These are phyloP conservation scores for Trichosporon faecale DNA, from an alignment of 1,284 basidiomycete genomes.

Conservation along the genomic window DNA sequence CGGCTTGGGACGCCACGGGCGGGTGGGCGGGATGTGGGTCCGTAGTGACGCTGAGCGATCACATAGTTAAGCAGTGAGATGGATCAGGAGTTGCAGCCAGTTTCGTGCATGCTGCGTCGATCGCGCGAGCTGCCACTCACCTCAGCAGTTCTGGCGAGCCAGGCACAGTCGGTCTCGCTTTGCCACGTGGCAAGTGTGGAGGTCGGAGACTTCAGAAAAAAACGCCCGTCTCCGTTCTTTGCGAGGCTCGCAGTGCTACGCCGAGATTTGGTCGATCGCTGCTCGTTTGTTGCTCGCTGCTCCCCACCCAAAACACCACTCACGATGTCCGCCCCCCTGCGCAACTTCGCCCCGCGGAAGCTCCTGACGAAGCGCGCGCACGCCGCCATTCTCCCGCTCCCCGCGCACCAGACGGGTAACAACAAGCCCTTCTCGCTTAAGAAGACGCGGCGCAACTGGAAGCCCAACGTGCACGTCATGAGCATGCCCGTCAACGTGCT, in stretches of 20 bases:
- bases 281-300: not conserved
- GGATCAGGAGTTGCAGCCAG: not conserved
- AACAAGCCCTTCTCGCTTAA: slow-evolving; percentile 85
- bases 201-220: not conserved
- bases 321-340: slow-evolving; percentile 4
- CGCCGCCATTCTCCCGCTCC: slow-evolving; percentile 45
- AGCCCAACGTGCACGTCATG: slow-evolving; percentile 70
- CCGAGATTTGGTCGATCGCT: not conserved
- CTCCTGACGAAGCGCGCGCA: slow-evolving; percentile 32
- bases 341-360: not conserved
- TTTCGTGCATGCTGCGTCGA: too few relatives aligned
- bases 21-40: too few relatives aligned
- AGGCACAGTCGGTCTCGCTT: not conserved
- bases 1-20: not conserved
- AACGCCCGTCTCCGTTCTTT: not conserved
- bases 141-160: not conserved
- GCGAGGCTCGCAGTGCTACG: not conserved
- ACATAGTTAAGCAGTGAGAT: not conserved
- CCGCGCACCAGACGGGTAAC: slow-evolving; percentile 60
- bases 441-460: slow-evolving; percentile 86
- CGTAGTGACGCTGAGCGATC: not conserved
- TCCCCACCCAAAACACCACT: not conserved
- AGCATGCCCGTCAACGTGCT: slow-evolving; percentile 39
- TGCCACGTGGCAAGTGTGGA: not conserved
- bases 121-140: not conserved